Evolutionary conservation across 495 filamentous ascomycete species (phyloP), one percentile per base, ranked within the genome.

Genomic region (Alectoria sarmentosa): DNA sequence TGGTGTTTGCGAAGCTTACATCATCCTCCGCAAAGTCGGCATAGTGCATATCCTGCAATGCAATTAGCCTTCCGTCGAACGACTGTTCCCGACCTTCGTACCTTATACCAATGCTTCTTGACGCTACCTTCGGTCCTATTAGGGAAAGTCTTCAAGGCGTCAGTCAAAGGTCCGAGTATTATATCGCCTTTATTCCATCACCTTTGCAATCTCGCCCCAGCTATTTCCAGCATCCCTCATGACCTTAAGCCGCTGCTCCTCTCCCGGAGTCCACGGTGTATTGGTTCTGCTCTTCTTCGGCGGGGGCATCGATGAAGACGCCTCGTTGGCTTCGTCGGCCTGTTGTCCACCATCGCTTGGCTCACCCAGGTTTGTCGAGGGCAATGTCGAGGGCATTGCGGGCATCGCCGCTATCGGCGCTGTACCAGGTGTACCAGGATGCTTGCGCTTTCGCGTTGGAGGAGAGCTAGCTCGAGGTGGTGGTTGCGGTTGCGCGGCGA

Each of bases 71-170:
- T 49, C 60, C 63, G 64, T 61, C 34, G 38, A 28, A 42, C 34
- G 41, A 61, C 46, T 26, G 6, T n/a, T 44, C 57, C 55, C 28
- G 37, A 11, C 21, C 58, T 54, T 70, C 78, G 60, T 80, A 92
- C 92, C 83, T 98, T 98, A 74, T 98, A 98, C 94, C 94, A 98
- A 75, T 98, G 94, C 78, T 98, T 98, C 82, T 98, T 98, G 15
- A 98, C 94, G 71, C 91, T 96, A 23, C 94, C 94, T 75, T 98
- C 94, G 30, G 94, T 98, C 68, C 94, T 82, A 23, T 83, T 85
- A 21, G 94, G 94, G 75, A 98, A 98, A 14, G 88, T 92, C 90
- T 95, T 71, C 48, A 46, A 70, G 62, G 60, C 58, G 68, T 59
- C 63, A 65, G 77, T 65, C 14, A 71, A 58, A 30, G 21, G 67